These are phyloP conservation scores for Microthyrium microscopicum DNA, from an alignment of 2,329 filamentous ascomycete genomes.

Conservation along the genomic window DNA sequence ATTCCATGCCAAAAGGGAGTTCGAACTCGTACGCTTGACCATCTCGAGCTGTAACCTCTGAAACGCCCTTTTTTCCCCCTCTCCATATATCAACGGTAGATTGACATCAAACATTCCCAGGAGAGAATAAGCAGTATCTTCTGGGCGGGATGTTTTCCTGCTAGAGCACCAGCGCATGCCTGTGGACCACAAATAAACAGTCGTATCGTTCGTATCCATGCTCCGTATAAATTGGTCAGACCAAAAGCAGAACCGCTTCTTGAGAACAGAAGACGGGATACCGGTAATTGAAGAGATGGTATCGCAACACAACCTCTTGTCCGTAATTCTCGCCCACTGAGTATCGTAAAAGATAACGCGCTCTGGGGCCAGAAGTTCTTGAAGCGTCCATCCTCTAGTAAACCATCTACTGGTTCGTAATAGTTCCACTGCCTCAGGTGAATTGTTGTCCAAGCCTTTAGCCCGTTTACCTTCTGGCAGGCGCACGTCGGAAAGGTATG, in stretches of 20 bases:
- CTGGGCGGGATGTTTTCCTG: constrained; percentile 14
- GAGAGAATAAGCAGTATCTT: constrained; percentile 17
- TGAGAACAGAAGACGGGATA: constrained; percentile 7
- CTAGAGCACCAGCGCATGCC: constrained; percentile 15
- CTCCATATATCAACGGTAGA: constrained; percentile 6
- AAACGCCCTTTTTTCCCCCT: constrained; percentile 11
- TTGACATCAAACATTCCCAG: constrained; percentile 17
- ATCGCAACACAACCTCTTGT: constrained; percentile 4
- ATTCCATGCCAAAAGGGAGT: too few relatives aligned
- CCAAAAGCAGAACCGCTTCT: too few relatives aligned
- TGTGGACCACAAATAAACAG: constrained; percentile 9
- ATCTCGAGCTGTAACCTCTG: constrained; percentile 10
- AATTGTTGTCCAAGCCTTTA: too few relatives aligned
- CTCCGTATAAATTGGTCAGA: too few relatives aligned
- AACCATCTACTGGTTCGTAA: constrained; percentile 10
- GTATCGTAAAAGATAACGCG: constrained; percentile 7
- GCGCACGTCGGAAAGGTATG: constrained; percentile 8
- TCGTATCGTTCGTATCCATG: too few relatives aligned
- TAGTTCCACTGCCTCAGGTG: constrained; percentile 2
- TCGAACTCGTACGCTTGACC: too few relatives aligned
- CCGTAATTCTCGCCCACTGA: constrained; percentile 5
- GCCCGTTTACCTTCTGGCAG: too few relatives aligned
- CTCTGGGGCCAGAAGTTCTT: constrained; percentile 8
- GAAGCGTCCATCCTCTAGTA: constrained; percentile 9
- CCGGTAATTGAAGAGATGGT: constrained; percentile 9